Evolutionary conservation across 106 monocot genomes (phyloP), one percentile per base, ranked within the genome.

Genomic region (Alisma plantagoaquatica): DNA sequence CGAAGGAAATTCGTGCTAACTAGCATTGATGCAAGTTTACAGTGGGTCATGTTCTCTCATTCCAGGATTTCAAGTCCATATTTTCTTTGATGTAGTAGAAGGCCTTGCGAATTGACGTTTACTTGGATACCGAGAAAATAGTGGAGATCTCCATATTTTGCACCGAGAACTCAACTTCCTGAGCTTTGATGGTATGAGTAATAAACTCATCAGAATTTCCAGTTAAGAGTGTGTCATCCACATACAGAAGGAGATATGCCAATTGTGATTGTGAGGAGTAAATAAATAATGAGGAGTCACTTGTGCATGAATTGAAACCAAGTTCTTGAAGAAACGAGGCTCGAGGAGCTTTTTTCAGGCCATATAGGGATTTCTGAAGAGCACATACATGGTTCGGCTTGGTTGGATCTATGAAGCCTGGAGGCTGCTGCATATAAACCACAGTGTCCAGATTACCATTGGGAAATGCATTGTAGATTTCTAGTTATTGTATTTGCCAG

Each of bases 101-200:
- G 31, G n/a, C 54, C 29, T 32, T 31, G 18, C 18, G 31, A 17
- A 4, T 4, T 7, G 11, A 1, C 1, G 10, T 4, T 10, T 9
- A 54, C 11, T 21, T 54, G 32, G 11, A 32, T 10, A 10, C 32
- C 54, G 21, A 33, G 54, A 26, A 54, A 54, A 33, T 54, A 54
- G n/a, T 54, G 22, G 2, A 54, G 31, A 19, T 10, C n/a, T 18
- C 54, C 17, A 54, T 14, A 33, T 54, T 33, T 33, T 54, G 31
- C 5, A 54, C 9, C 6, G 17, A 17, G 18, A 54, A 54, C 8
- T 54, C 20, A 10, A 6, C 19, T 8, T 31, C 8, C 5, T 21
- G 17, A 17, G 11, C 9, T 19, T 17, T 16, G 11, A 33, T 54
- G 5, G 35, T 18, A 9, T 18, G 10, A 10, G 31, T 19, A n/a